Evolutionary conservation across 2,329 filamentous ascomycete species (phyloP), one percentile per base, ranked within the genome.

Genomic region (Talaromyces verruculosus): DNA sequence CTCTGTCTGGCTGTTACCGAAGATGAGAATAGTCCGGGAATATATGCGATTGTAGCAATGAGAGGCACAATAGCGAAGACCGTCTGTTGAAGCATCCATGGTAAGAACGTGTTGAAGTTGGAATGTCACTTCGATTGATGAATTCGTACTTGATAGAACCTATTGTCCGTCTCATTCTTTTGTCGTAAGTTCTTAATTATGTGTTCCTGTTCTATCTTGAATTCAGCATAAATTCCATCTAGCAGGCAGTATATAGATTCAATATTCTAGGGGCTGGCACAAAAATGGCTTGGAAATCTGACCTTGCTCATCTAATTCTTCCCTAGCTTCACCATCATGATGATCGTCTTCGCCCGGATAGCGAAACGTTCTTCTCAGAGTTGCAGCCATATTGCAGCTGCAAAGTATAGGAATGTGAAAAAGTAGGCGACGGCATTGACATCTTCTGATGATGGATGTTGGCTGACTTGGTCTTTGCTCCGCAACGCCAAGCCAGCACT

Each of bases 271-370:
- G 19, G 17, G 37, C 25, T 35, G 45, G 39, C 30, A n/a, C 7
- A 25, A 35, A 7, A 22, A n/a, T 19, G 6, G 15, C 39, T 5
- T 41, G 33, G 28, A n/a, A 53, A 51, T 30, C 53, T 45, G 61
- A 89, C 89, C 89, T 84, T 93, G 85, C 78, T 93, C 91, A 75
- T 95, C 92, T 67, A 95, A 82, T 64, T 88, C 85, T 70, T 88
- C 84, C 13, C 85, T 84, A 35, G 83, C 77, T 75, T 84, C 22
- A 6, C 7, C 82, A 47, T 30, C 45, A 33, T 37, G 41, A 17
- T n/a, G n/a, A 41, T 85, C 82, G 53, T 81, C 80, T 68, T 84
- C 81, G 65, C 81, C 78, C 4, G 90, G 90, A 79, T 94, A 95
- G 67, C 85, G 86, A 79, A 96, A 95, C 8, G 91, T 89, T 72